phyloP scores from a whole-genome alignment of 371 early-diverging fungal genomes.

The Mucor piriformis region DNA sequence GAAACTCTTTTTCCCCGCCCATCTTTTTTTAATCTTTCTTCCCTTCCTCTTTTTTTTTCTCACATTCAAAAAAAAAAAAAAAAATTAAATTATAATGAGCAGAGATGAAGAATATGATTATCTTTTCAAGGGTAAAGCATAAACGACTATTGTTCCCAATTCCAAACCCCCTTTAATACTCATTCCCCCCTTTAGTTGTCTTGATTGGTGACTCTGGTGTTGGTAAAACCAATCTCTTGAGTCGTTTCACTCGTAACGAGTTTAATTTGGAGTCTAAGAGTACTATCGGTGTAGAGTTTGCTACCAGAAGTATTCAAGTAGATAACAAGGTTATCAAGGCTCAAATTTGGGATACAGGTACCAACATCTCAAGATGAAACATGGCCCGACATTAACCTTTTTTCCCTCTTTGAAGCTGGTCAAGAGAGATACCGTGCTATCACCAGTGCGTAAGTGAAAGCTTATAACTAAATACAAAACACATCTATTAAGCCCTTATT shows the following conservation, averaged over 20 bases:
- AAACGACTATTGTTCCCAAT: not conserved
- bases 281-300: constrained; percentile 99
- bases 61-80: not conserved
- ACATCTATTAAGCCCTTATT: not conserved
- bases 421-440: constrained; percentile 92
- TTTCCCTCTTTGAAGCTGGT: constrained; percentile 63
- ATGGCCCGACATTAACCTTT: not conserved
- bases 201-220: constrained; percentile 99
- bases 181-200: constrained; percentile 75
- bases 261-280: constrained; percentile 98
- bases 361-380: not conserved
- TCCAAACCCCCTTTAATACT: too few species aligned
- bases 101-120: constrained; percentile 97
- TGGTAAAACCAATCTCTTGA: constrained; percentile 99
- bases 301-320: constrained; percentile 96
- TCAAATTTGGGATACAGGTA: constrained; percentile 97
- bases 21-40: not conserved
- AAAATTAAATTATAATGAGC: constrained; percentile 57
- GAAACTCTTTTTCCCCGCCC: not conserved
- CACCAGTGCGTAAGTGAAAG: constrained; percentile 86
- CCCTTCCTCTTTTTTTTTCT: constrained; percentile 6
- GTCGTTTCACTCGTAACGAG: constrained; percentile 97
- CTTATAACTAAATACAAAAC: too few species aligned
- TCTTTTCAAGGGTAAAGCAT: constrained; percentile 84
- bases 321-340: constrained; percentile 98